Base-by-base conservation (phyloP, 1,284 basidiomycete species). In the Boletus mariae region DNA sequence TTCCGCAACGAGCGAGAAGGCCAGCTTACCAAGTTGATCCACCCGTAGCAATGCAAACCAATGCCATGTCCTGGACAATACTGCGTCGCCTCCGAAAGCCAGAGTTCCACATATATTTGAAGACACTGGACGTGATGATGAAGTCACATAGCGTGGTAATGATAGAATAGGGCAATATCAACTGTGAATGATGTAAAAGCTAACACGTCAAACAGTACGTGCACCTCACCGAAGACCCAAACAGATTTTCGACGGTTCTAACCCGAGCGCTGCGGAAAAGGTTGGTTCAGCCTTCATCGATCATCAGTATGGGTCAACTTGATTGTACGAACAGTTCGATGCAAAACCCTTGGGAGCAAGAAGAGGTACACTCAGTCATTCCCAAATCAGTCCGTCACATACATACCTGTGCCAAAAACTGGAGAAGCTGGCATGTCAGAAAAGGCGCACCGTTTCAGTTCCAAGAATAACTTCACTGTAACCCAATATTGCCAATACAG, bases 61-160 rank as follows among this genome's bases (percentile, higher is more conserved):
- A 8, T 4, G 26, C 47, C 47, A 40, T 20, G 9, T 40, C 26
- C 9, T 28, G 37, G 28, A 47, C 13, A 3, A 38, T 11, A 17
- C 23, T 47, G 5, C 37, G 47, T 23, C 37, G 37, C 17, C 35
- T 40, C 26, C 35, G 37, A 29, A 47, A 29, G 7, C 26, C 37
- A n/a, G 34, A 28, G 23, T 37, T 38, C 45, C 45, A 47, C 45
- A 47, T 47, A 7, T 47, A 47, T 28, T 47, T 47, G 34, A 47
- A 47, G 5, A 47, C 45, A 10, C 23, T 25, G 34, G 28, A 37
- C 5, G 45, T 15, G 35, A 47, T 47, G 9, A 17, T 10, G 11
- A 47, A 17, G 12, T 47, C 45, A 26, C 45, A 47, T 28, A 37
- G 8, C 11, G 34, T 11, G 10, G 32, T 37, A 3, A 26, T 6